Percentiles rank a stretch among this genome's conserved stretches.
Evolutionary conservation across 352 stramenopile species (phyloP).

Genomic region (Phytophthora syringae): DNA sequence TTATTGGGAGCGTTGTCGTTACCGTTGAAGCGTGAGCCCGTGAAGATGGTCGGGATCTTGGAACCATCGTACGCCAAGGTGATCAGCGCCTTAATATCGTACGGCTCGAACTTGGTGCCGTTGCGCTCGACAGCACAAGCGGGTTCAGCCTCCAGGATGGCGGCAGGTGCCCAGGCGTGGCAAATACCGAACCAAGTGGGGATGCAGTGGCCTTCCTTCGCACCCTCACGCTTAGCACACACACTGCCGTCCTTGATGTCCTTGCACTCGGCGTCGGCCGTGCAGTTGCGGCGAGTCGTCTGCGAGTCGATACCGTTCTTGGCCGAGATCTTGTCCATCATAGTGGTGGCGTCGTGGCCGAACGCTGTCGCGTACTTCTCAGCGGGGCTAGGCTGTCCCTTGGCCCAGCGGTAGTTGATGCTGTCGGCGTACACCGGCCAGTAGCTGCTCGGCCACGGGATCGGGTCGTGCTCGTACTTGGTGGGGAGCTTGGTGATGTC

Average conservation of each 20-base stretch:
- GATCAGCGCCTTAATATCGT: conserved; percentile 68
- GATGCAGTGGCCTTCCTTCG: conserved; percentile 49
- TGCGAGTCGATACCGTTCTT: conserved; percentile 56
- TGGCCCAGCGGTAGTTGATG: conserved; percentile 65
- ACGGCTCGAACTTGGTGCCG: conserved; percentile 56
- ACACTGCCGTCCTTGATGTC: conserved; percentile 46
- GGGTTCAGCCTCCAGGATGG: conserved; percentile 58
- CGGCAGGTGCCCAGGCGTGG: conserved; percentile 62
- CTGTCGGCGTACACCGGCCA: conserved; percentile 70
- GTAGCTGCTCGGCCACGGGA: conserved; percentile 75
- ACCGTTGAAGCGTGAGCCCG: conserved; percentile 58
- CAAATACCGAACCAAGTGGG: conserved; percentile 70
- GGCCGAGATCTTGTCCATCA: conserved; percentile 57
- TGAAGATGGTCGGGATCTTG: conserved; percentile 60
- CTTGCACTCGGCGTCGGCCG: conserved; percentile 38
- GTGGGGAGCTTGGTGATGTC: conserved; percentile 62
- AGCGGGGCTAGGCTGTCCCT: conserved; percentile 41
- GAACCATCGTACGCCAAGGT: conserved; percentile 61
- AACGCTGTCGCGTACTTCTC: conserved; percentile 65
- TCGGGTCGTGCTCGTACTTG: conserved; percentile 46
- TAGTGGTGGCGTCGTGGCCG: conserved; percentile 42
- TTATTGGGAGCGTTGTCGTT: conserved; percentile 46
- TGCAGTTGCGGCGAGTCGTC: conserved; percentile 36
- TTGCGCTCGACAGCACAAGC: conserved; percentile 56
- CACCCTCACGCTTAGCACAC: conserved; percentile 44